phyloP scores from a whole-genome alignment of 2,329 filamentous ascomycete species.

The Raffaelea ambrosiae region DNA sequence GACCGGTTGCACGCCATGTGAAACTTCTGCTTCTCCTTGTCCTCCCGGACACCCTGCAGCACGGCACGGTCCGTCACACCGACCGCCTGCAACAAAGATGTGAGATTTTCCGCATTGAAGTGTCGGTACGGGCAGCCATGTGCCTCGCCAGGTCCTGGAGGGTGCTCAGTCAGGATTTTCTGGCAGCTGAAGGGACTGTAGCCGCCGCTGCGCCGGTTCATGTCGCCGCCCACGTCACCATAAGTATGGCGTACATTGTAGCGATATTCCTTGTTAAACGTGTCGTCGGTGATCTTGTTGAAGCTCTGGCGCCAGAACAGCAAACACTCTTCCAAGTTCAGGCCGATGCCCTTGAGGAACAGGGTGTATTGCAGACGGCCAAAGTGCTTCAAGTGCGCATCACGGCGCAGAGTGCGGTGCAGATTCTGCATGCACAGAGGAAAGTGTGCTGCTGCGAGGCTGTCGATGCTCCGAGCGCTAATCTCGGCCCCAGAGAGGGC shows the following conservation, averaged over 20 bases:
- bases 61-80: constrained; percentile 73
- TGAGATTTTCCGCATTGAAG: constrained; percentile 81
- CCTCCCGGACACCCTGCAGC: constrained; percentile 73
- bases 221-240: constrained; percentile 89
- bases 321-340: constrained; percentile 85
- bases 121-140: constrained; percentile 97
- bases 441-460: constrained; percentile 70
- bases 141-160: constrained; percentile 76
- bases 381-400: constrained; percentile 86
- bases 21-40: constrained; percentile 79
- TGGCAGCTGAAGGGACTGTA: constrained; percentile 92
- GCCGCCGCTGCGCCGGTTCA: constrained; percentile 75
- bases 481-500: constrained; percentile 64
- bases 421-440: constrained; percentile 92
- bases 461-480: constrained; percentile 70
- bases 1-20: constrained; percentile 93
- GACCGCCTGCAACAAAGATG: constrained; percentile 63
- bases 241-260: constrained; percentile 96
- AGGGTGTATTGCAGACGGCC: constrained; percentile 90
- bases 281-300: constrained; percentile 80
- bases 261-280: constrained; percentile 94
- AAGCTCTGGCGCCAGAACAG: constrained; percentile 87
- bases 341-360: constrained; percentile 91
- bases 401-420: constrained; percentile 76
- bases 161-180: constrained; percentile 84